Percentiles rank a stretch among this genome's conserved stretches.
phyloP scores from a whole-genome alignment of 2,329 filamentous ascomycete species.

The Alternaria burnsii region DNA sequence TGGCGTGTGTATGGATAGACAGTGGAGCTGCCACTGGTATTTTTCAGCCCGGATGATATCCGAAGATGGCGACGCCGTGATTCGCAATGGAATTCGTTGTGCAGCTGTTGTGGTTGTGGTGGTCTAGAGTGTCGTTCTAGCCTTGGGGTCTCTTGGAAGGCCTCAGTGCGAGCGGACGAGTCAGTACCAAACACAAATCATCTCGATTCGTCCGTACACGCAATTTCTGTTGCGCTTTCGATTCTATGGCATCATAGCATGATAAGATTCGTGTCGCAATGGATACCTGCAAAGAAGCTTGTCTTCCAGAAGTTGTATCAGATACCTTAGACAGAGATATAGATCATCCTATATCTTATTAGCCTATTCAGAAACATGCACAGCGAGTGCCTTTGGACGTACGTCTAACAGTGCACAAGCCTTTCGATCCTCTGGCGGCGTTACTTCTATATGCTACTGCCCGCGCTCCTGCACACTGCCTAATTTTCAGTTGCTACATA shows the following conservation, averaged over 20 bases:
- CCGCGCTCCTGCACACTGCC: neutral
- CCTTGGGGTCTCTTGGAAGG: neutral
- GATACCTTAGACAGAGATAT: neutral
- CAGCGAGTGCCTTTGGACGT: neutral
- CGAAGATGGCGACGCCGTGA: neutral
- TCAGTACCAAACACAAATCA: neutral
- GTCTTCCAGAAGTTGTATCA: neutral
- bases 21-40: neutral
- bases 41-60: neutral
- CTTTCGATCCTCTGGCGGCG: neutral
- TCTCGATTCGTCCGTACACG: neutral
- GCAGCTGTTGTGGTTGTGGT: neutral
- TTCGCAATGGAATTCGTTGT: neutral
- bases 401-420: neutral
- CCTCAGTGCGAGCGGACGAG: neutral
- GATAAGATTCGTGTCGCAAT: neutral
- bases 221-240: neutral
- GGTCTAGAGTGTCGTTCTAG: neutral
- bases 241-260: neutral
- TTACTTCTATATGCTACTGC: neutral
- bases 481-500: neutral
- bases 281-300: neutral
- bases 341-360: neutral
- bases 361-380: neutral
- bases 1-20: neutral